These are phyloP conservation scores for Epichloe sibirici DNA, from an alignment of 2,329 filamentous ascomycete genomes.

Conservation along the genomic window DNA sequence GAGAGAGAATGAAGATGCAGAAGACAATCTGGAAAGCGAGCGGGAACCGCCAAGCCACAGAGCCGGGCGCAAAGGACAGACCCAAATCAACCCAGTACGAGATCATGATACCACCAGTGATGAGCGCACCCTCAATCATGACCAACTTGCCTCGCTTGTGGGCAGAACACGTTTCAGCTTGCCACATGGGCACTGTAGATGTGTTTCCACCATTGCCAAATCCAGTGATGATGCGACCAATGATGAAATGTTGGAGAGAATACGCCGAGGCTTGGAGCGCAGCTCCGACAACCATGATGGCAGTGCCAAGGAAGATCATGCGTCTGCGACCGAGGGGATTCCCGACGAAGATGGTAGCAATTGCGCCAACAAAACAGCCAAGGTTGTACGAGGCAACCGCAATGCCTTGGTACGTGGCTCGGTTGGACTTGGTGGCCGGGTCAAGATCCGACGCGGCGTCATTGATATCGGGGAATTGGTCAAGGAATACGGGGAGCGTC, in stretches of 20 bases:
- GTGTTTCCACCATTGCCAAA: constrained; percentile 46
- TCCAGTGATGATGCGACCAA: constrained; percentile 46
- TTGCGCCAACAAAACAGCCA: constrained; percentile 51
- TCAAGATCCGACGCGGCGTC: constrained; percentile 27
- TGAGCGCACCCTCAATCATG: constrained; percentile 47
- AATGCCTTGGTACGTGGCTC: constrained; percentile 42
- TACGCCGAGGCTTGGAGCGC: constrained; percentile 46
- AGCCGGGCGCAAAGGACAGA: constrained; percentile 34
- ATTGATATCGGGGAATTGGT: constrained; percentile 42
- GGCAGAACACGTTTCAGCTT: constrained; percentile 44
- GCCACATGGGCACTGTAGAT: constrained; percentile 47
- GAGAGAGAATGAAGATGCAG: constrained; percentile 42
- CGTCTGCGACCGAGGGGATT: constrained; percentile 47
- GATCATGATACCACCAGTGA: constrained; percentile 44
- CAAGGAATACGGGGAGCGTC: constrained; percentile 49
- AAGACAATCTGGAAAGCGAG: constrained; percentile 43
- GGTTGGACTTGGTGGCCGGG: constrained; percentile 22
- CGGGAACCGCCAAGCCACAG: constrained; percentile 44
- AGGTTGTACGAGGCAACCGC: constrained; percentile 44
- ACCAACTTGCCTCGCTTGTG: constrained; percentile 48
- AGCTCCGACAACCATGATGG: constrained; percentile 46
- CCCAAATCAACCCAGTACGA: constrained; percentile 51
- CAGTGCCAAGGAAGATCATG: constrained; percentile 47
- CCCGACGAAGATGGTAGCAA: constrained; percentile 54
- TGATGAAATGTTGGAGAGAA: constrained; percentile 40